Evolutionary conservation across 495 filamentous ascomycete species (phyloP).

Genomic region (Wilcoxina mikolae): DNA sequence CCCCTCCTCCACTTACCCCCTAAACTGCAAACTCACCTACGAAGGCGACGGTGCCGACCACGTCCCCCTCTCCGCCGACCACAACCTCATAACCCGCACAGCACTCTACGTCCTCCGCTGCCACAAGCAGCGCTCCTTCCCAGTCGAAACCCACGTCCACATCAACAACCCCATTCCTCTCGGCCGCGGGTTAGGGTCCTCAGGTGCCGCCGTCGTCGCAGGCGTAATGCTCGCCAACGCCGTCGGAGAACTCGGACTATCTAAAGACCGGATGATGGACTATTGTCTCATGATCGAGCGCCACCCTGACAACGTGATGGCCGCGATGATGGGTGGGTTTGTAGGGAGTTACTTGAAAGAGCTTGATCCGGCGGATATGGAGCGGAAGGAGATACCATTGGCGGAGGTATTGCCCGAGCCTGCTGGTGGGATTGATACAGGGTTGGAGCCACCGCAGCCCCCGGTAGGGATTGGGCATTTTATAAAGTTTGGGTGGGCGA

Average conservation of each 20-base stretch:
- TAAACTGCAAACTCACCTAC: conserved; percentile 82
- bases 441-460: conserved; percentile 67
- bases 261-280: conserved; percentile 73
- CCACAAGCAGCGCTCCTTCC: conserved; percentile 69
- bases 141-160: conserved; percentile 72
- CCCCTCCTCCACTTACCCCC: conserved; percentile 40
- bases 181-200: conserved; percentile 77
- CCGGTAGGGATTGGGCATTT: conserved; percentile 83
- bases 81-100: conserved; percentile 80
- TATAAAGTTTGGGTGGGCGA: conserved; percentile 78
- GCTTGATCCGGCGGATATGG: conserved; percentile 67
- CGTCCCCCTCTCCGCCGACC: conserved; percentile 61
- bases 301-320: conserved; percentile 93
- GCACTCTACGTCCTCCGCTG: conserved; percentile 87
- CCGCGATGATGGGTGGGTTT: conserved; percentile 90
- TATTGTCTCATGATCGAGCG: conserved; percentile 95
- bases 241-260: conserved; percentile 63
- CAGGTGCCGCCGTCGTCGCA: conserved; percentile 85
- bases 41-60: conserved; percentile 62
- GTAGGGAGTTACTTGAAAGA: conserved; percentile 90
- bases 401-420: conserved; percentile 81
- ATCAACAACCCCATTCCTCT: conserved; percentile 88
- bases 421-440: conserved; percentile 76
- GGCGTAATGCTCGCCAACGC: conserved; percentile 85
- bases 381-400: conserved; percentile 81